Base-by-base conservation (phyloP, 148 eudicot species). In the Dianthus caryophyllus region DNA sequence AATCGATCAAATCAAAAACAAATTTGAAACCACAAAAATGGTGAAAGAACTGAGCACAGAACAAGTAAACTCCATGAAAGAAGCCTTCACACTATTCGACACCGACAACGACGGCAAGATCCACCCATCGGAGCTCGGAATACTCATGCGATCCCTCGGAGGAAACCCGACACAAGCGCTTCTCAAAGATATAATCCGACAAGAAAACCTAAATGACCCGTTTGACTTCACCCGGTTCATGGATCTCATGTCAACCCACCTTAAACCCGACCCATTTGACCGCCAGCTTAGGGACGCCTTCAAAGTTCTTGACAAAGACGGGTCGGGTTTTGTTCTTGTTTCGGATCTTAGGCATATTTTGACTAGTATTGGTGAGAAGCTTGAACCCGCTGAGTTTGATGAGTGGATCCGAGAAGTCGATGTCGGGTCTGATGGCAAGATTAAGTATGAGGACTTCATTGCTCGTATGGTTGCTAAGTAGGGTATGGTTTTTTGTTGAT, bases 331-430 rank as follows among this genome's bases (percentile, higher is more conserved):
- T 67, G 94, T 92, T 41, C 86, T 76, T 2, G 97, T 92, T 61
- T 69, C 87, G 26, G 97, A 92, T 84, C 91, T 92, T 52, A 87
- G 84, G 82, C 97, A 92, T 66, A 89, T 89, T 53, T 48, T 92
- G 27, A 92, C 97, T n/a, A 89, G 87, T 48, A 92, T 89, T 65
- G 97, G 97, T 1, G 97, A 92, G 84, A 92, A 89, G 72, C 84
- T 88, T 59, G 97, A 92, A 71, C 89, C 89, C 6, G 89, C 87
- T 17, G 97, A 92, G 74, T 92, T 92, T 70, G 97, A 92, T 73
- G 96, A 92, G 89, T 92, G 97, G 97, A 92, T 92, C 85, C 84
- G 97, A 8, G 97, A 92, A 73, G 88, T 90, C 22, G 94, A 90
- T 74, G 90, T 87, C 61, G 97, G 94, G 76, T 84, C 94, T 67